Conservation (phyloP, 768 basidiomycete species). For the Dentipellis fragilis region DNA sequence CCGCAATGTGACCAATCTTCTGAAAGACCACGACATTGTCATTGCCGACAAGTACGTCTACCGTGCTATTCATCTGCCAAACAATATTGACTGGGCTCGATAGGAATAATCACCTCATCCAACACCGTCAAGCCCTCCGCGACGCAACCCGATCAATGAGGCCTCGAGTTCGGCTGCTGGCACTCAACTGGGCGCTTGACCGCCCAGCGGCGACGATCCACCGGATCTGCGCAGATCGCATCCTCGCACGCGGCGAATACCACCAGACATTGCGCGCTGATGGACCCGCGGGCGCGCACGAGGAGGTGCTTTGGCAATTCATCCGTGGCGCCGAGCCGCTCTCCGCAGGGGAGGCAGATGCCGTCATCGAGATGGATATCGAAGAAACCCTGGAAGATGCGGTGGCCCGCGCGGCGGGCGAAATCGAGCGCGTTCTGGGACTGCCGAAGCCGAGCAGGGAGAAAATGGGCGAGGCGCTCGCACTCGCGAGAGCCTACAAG, state of each 20-base stretch:
- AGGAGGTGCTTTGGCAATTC: slow-evolving; percentile 78
- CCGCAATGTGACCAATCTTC: slow-evolving; percentile 54
- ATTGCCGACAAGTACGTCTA: slow-evolving; percentile 80
- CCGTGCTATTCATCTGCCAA: neutral
- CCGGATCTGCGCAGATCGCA: slow-evolving; percentile 68
- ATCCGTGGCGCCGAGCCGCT: slow-evolving; percentile 56
- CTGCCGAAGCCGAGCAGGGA: slow-evolving; percentile 43
- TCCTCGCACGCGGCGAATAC: slow-evolving; percentile 65
- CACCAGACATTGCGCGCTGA: slow-evolving; percentile 77
- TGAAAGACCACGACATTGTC: slow-evolving; percentile 64
- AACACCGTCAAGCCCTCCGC: slow-evolving; percentile 69
- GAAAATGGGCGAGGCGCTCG: slow-evolving; percentile 41
- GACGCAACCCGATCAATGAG: slow-evolving; percentile 32
- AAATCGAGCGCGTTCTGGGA: slow-evolving; percentile 43
- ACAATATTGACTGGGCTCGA: neutral
- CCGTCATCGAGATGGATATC: slow-evolving; percentile 55
- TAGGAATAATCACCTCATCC: slow-evolving; percentile 82
- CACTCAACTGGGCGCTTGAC: slow-evolving; percentile 66
- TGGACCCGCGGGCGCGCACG: slow-evolving; percentile 43
- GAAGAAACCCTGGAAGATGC: slow-evolving; percentile 43
- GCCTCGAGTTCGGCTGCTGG: slow-evolving; percentile 66
- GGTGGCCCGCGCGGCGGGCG: slow-evolving; percentile 49
- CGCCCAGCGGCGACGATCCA: slow-evolving; percentile 52
- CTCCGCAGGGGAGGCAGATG: slow-evolving; percentile 52
- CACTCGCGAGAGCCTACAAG: slow-evolving; percentile 31